These are phyloP conservation scores for Climacium dendroides DNA, from an alignment of 225 moss, liverwort and hornwort genomes.

Conservation along the genomic window DNA sequence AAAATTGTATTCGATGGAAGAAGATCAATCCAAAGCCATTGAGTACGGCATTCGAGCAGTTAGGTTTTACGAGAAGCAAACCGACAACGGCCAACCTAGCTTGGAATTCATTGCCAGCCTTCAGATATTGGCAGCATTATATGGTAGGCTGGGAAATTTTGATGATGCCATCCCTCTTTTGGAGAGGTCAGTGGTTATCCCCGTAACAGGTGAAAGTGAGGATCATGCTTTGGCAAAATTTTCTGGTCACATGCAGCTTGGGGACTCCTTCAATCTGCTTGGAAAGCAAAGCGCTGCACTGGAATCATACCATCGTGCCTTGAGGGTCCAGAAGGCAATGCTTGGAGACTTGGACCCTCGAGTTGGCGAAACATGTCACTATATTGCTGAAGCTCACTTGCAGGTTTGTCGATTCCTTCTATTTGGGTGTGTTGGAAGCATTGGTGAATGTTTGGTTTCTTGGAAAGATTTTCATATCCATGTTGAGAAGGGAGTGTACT, in stretches of 20 bases:
- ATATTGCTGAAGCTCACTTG: constrained; percentile 93
- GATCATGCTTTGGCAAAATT: constrained; percentile 88
- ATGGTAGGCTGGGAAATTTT: constrained; percentile 80
- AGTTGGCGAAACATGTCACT: constrained; percentile 95
- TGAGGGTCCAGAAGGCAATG: constrained; percentile 76
- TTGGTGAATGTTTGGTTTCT: background rate
- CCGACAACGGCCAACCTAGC: constrained; percentile 58
- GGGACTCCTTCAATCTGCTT: constrained; percentile 77
- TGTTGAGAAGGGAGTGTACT: background rate
- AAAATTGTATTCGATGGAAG: constrained; percentile 72
- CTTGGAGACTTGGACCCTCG: constrained; percentile 90
- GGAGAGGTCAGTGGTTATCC: constrained; percentile 67
- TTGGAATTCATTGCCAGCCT: constrained; percentile 89
- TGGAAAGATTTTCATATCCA: background rate
- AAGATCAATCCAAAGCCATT: constrained; percentile 73
- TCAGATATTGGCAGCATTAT: constrained; percentile 83
- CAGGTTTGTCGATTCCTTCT: constrained; percentile 38
- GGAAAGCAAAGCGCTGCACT: constrained; percentile 81
- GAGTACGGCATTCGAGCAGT: constrained; percentile 80
- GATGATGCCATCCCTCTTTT: constrained; percentile 64
- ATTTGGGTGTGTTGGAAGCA: background rate
- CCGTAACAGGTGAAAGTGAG: constrained; percentile 56
- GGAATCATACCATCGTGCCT: constrained; percentile 62
- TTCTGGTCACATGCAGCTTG: constrained; percentile 95
- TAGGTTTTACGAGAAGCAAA: constrained; percentile 69